phyloP scores from a whole-genome alignment of 768 basidiomycete genomes.

The Scleroderma bovista region DNA sequence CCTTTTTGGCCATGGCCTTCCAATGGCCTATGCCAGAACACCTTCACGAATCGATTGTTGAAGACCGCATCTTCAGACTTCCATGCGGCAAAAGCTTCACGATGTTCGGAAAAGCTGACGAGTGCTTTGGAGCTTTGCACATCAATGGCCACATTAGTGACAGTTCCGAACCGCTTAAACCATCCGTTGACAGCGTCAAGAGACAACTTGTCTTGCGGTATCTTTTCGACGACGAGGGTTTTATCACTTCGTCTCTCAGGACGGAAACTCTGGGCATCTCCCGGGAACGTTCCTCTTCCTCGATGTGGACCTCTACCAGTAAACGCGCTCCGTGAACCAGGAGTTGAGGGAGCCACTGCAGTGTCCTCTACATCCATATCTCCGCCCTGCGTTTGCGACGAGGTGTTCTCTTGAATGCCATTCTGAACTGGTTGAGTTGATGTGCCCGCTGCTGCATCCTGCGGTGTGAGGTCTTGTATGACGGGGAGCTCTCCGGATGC shows the following conservation, averaged over 20 bases:
- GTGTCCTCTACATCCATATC: constrained; percentile 31
- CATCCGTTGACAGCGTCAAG: constrained; percentile 76
- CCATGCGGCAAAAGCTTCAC: constrained; percentile 85
- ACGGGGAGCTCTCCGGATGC: constrained; percentile 73
- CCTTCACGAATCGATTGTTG: constrained; percentile 88
- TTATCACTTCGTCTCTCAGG: constrained; percentile 65
- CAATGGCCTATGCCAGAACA: constrained; percentile 94
- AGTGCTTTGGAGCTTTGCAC: constrained; percentile 68
- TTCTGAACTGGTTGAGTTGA: constrained; percentile 18
- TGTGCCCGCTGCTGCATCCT: constrained; percentile 31
- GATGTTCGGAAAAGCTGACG: constrained; percentile 80
- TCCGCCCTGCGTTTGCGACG: constrained; percentile 7
- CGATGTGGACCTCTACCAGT: constrained; percentile 41
- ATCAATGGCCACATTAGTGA: constrained; percentile 90
- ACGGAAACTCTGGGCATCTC: constrained; percentile 61
- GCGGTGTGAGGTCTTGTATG: constrained; percentile 77
- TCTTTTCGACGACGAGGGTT: constrained; percentile 91
- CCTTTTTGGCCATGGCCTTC: constrained; percentile 85
- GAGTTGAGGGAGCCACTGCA: constrained; percentile 16
- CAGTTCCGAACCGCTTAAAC: constrained; percentile 90
- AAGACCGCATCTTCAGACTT: constrained; percentile 94
- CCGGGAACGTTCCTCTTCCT: constrained; percentile 54
- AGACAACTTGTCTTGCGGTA: constrained; percentile 77
- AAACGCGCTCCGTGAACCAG: constrained; percentile 18
- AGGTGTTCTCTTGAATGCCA: constrained; percentile 1